Evolutionary conservation across 352 stramenopile species (phyloP), one percentile per base, ranked within the genome.

Genomic region (Phytophthora cactorum): DNA sequence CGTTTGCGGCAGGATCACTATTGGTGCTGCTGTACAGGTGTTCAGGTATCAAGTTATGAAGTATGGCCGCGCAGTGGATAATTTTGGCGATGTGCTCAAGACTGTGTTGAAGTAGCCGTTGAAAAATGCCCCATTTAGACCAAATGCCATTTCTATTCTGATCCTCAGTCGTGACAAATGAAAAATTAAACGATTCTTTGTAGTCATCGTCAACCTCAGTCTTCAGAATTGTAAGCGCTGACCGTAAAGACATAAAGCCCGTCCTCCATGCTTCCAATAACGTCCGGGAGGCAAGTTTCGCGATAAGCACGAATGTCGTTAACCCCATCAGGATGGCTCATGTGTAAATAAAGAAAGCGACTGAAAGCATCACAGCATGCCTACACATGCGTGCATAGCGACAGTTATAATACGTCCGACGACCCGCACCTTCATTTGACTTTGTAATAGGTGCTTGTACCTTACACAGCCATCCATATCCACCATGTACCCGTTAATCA

Each of bases 141-240:
- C 43, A 5, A 50, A 31, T 11, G 43, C 22, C n/a, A 50, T 50
- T 50, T 50, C 15, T 9, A 46, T 46, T 46, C n/a, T 22, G n/a
- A 27, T 46, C 5, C 17, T 2, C 17, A 50, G 7, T 15, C 31
- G 43, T 5, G 17, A 50, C 4, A 50, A 15, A 25, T 50, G 43
- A 25, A 31, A 50, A 32, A n/a, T 50, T 50, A 5, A 31, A 50
- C 3, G 17, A 50, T 5, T 11, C 43, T 9, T 31, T 50, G 43
- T 50, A 50, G 43, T 31, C 43, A 50, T 50, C 43, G 43, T 50
- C 43, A 15, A 50, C 9, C 5, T 50, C 41, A 3, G 14, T 47
- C 28, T 17, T n/a, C 15, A 47, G 22, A 15, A 50, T 50, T 50
- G 43, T 50, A 50, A 1, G 43, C 17, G 14, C 22, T 45, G 43